These are phyloP conservation scores for Cyclaneusma minus DNA, from an alignment of 2,329 filamentous ascomycete species.

Conservation along the genomic window DNA sequence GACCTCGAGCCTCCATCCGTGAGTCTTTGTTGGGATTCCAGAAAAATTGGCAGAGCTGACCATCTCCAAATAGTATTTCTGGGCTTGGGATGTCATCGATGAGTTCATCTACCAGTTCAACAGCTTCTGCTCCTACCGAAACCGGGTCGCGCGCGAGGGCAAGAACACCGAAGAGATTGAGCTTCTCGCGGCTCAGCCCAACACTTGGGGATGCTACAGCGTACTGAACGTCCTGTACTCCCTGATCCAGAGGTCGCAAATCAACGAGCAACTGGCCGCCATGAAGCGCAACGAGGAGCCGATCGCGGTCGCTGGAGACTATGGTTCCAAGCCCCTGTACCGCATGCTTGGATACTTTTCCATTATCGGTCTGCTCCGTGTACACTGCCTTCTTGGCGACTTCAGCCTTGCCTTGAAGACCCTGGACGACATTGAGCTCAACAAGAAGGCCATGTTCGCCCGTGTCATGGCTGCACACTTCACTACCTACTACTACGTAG, in stretches of 20 bases:
- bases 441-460: conserved; percentile 99
- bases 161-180: conserved; percentile 85
- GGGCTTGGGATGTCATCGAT: conserved; percentile 99
- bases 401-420: conserved; percentile 98
- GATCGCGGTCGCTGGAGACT: conserved; percentile 77
- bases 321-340: conserved; percentile 87
- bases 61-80: conserved; percentile 65
- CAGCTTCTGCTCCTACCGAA: conserved; percentile 94
- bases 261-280: conserved; percentile 89
- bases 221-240: conserved; percentile 99
- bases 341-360: conserved; percentile 99
- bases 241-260: conserved; percentile 94
- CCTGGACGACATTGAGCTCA: conserved; percentile 97
- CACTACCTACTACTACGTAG: conserved; percentile 99
- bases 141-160: conserved; percentile 69
- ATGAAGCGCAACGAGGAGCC: conserved; percentile 92
- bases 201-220: conserved; percentile 99
- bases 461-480: conserved; percentile 99
- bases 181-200: conserved; percentile 87
- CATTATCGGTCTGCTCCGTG: conserved; percentile 89
- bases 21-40: conserved; percentile 25
- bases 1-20: conserved; percentile 94
- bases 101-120: conserved; percentile 99
- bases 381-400: conserved; percentile 92
- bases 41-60: conserved; percentile 8